Evolutionary conservation across 306 rosid genomes (phyloP).

Genomic region (Spatholobus suberectus): DNA sequence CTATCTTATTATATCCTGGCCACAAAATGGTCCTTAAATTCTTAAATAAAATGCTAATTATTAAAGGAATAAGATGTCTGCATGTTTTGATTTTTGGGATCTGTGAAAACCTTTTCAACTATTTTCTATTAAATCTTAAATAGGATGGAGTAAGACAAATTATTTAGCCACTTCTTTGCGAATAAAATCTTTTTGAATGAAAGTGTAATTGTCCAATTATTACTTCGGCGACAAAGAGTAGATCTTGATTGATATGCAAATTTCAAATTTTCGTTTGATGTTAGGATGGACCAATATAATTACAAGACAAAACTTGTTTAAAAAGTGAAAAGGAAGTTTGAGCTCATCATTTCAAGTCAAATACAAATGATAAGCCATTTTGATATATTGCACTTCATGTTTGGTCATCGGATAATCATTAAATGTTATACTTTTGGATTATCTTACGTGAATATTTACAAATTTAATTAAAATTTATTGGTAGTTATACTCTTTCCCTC

Average conservation of each 20-base stretch:
- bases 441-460: slow-evolving; percentile 31
- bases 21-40: no score
- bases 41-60: not conserved
- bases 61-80: not conserved
- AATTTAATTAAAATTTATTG: not conserved
- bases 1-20: no score
- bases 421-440: slow-evolving; percentile 23
- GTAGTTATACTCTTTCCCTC: slow-evolving; percentile 9
- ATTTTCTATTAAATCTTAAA: not conserved
- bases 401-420: slow-evolving; percentile 40
- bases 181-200: not conserved
- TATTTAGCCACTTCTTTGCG: not conserved
- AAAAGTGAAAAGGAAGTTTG: slow-evolving; percentile 37
- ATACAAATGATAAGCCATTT: slow-evolving; percentile 48
- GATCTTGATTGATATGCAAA: slow-evolving; percentile 44
- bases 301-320: slow-evolving; percentile 40
- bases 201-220: slow-evolving; percentile 30
- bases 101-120: not conserved
- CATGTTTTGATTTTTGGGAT: not conserved
- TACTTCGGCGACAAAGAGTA: slow-evolving; percentile 38
- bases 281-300: slow-evolving; percentile 31
- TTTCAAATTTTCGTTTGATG: slow-evolving; percentile 44
- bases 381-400: slow-evolving; percentile 44
- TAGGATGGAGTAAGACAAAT: not conserved
- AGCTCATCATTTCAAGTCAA: slow-evolving; percentile 50